Evolutionary conservation across 1,284 basidiomycete species (phyloP).

Genomic region (Sporisorium graminicola): DNA sequence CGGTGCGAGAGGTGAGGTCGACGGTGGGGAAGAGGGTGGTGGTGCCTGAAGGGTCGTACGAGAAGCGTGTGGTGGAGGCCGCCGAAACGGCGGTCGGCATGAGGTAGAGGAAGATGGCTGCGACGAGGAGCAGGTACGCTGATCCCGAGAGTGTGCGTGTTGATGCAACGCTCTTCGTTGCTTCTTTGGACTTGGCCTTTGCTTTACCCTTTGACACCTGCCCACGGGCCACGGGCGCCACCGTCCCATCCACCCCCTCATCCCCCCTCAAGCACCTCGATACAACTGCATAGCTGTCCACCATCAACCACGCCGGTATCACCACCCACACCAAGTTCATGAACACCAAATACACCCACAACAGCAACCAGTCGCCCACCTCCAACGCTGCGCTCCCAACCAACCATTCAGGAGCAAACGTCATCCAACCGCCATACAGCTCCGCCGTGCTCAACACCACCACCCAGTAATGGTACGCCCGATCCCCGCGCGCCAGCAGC

Average conservation of each 20-base stretch:
- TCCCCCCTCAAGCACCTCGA: conserved; percentile 6
- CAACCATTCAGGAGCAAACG: conserved; percentile 66
- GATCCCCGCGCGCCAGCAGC: conserved; percentile 40
- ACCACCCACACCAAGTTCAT: conserved; percentile 54
- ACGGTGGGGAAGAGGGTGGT: conserved; percentile 6
- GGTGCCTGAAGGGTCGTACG: conserved; percentile 8
- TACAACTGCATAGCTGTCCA: conserved; percentile 34
- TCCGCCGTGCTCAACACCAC: conserved; percentile 58
- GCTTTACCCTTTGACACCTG: too few relatives aligned
- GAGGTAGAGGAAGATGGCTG: conserved; percentile 25
- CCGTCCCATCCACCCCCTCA: conserved; percentile 2
- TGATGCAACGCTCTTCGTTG: neutral
- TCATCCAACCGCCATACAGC: conserved; percentile 66
- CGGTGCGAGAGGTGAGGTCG: neutral
- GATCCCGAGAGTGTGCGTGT: conserved; percentile 21
- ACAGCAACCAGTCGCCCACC: conserved; percentile 31
- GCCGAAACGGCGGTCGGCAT: conserved; percentile 14
- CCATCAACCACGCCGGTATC: conserved; percentile 41
- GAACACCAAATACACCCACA: conserved; percentile 49
- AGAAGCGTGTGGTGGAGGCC: neutral
- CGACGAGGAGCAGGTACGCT: conserved; percentile 25
- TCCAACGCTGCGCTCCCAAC: conserved; percentile 23
- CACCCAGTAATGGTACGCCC: conserved; percentile 61
- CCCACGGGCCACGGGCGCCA: neutral
- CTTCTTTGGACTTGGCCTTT: neutral